Evolutionary conservation across 192 early-diverging fungal genomes (phyloP).

Genomic region (Backusella sp.): DNA sequence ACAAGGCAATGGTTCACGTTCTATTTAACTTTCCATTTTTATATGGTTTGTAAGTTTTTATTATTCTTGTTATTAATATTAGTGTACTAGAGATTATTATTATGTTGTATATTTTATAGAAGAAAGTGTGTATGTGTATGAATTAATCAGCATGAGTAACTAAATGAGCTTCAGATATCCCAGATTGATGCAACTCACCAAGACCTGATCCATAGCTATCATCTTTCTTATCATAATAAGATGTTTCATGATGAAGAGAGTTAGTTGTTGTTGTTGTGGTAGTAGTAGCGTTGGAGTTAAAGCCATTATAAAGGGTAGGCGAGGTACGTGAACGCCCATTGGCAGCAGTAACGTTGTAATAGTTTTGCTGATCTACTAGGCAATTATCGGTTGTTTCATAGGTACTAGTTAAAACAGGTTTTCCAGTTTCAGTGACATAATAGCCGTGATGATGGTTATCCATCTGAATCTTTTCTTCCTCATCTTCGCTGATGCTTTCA

Average conservation of each 20-base stretch:
- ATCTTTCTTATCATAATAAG: neutral
- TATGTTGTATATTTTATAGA: neutral
- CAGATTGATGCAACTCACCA: neutral
- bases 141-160: neutral
- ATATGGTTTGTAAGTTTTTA: neutral
- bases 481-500: neutral
- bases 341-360: neutral
- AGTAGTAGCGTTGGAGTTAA: neutral
- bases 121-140: neutral
- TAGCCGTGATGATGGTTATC: neutral
- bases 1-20: neutral
- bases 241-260: neutral
- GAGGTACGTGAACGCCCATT: neutral
- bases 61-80: neutral
- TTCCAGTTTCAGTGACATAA: neutral
- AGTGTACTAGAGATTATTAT: neutral
- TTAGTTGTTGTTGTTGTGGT: neutral
- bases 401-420: neutral
- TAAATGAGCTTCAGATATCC: constrained; percentile 1
- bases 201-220: neutral
- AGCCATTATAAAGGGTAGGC: neutral
- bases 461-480: neutral
- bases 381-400: neutral
- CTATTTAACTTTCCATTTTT: neutral
- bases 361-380: neutral